Percentiles rank a stretch among this genome's conserved stretches.
These are phyloP conservation scores for Tilletiopsis washingtonensis DNA, from an alignment of 1,284 basidiomycete species.

Conservation along the genomic window DNA sequence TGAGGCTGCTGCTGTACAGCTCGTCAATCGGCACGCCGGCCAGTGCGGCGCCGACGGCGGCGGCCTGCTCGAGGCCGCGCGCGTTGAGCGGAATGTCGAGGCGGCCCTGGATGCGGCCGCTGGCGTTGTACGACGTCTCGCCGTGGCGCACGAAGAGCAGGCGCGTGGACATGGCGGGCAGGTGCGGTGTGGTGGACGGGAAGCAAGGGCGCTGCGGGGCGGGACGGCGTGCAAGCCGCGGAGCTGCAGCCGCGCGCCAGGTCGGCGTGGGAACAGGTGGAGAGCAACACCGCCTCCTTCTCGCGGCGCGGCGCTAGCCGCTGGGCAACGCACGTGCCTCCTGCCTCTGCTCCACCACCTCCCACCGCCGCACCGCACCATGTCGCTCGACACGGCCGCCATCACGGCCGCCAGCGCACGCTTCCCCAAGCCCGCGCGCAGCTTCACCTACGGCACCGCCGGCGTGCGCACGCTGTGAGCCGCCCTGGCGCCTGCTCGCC, in stretches of 20 bases:
- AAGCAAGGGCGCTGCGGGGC: no score
- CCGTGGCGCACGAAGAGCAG: slow-evolving; percentile 40
- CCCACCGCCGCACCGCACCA: no score
- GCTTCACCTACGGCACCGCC: slow-evolving; percentile 85
- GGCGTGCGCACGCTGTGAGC: slow-evolving; percentile 75
- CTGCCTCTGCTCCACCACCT: no score
- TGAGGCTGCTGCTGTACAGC: slow-evolving; percentile 34
- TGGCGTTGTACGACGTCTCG: slow-evolving; percentile 41
- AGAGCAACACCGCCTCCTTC: no score
- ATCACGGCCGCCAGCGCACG: slow-evolving; percentile 25
- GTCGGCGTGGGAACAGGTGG: no score
- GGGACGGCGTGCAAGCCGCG: no score
- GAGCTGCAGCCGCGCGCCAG: no score
- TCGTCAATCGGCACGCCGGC: slow-evolving; percentile 22
- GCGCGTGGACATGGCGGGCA: no score
- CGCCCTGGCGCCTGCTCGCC: slow-evolving; percentile 1
- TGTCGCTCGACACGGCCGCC: no score
- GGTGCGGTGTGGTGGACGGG: no score
- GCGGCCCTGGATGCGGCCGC: slow-evolving; percentile 43
- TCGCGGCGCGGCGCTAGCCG: no score
- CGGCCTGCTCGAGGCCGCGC: slow-evolving; percentile 31
- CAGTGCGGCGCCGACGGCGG: slow-evolving; percentile 22
- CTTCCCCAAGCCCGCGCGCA: slow-evolving; percentile 51
- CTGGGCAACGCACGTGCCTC: no score
- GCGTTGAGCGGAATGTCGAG: slow-evolving; percentile 40